Conservation (phyloP, 371 early-diverging fungal genomes). For the Mortierella sp. region DNA sequence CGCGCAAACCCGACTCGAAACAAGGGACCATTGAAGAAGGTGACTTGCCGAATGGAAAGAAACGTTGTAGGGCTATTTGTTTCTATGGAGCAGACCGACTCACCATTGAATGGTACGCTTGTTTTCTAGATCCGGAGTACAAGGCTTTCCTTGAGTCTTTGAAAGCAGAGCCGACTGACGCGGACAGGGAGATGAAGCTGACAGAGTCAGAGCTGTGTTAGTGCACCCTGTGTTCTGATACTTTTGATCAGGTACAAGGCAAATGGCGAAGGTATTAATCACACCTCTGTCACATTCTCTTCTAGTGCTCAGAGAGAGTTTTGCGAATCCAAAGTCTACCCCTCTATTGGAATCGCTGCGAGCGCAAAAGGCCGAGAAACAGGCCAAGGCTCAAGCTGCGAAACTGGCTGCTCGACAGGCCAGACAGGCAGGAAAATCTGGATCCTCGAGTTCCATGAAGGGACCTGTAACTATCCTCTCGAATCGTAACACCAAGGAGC, state of each 20-base stretch:
- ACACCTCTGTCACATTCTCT: too few relatives aligned
- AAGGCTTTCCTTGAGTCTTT: slow-evolving; percentile 77
- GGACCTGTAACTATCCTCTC: slow-evolving; percentile 42
- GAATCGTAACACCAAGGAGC: slow-evolving; percentile 41
- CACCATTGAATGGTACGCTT: not conserved
- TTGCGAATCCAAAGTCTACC: slow-evolving; percentile 60
- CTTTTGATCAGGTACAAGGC: not conserved
- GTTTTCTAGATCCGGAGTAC: slow-evolving; percentile 75
- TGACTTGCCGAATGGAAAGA: slow-evolving; percentile 30
- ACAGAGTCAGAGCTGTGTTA: slow-evolving; percentile 44
- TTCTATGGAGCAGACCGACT: too few relatives aligned
- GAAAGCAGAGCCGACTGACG: slow-evolving; percentile 63
- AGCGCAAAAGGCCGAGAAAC: slow-evolving; percentile 77
- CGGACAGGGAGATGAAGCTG: slow-evolving; percentile 57
- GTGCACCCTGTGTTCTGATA: not conserved
- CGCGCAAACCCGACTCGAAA: slow-evolving; percentile 71
- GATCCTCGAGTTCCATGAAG: slow-evolving; percentile 25
- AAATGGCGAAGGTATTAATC: not conserved
- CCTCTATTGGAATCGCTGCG: slow-evolving; percentile 83
- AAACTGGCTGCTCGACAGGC: slow-evolving; percentile 55
- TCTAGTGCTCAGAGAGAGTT: slow-evolving; percentile 39
- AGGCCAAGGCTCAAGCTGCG: slow-evolving; percentile 61
- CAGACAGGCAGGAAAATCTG: slow-evolving; percentile 56
- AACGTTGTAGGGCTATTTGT: too few relatives aligned
- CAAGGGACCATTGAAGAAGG: slow-evolving; percentile 84